Conservation (phyloP, 129 eudicot genomes). For the Escallonia rubra region DNA sequence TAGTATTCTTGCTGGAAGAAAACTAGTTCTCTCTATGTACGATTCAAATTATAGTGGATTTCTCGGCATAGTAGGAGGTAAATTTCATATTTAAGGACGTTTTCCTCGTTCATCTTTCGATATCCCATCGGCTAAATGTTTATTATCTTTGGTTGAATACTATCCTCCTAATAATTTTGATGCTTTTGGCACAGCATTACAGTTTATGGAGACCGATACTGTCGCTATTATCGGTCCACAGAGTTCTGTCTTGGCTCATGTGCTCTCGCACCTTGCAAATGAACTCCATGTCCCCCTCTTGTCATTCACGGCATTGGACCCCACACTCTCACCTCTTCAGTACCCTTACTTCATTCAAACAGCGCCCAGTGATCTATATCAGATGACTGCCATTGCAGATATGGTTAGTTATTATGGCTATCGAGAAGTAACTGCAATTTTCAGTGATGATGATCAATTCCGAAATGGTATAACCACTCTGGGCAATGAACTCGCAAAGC, state of each 20-base stretch:
- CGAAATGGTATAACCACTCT: conserved; percentile 53
- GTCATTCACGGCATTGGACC: conserved; percentile 92
- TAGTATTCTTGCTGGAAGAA: conserved; percentile 45
- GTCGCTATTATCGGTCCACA: conserved; percentile 88
- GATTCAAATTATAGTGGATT: conserved; percentile 80
- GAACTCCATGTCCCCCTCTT: conserved; percentile 81
- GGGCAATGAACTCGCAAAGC: conserved; percentile 50
- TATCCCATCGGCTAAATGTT: not conserved
- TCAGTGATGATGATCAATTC: conserved; percentile 63
- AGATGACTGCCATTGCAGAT: conserved; percentile 84
- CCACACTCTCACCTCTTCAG: conserved; percentile 77
- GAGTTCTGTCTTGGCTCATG: conserved; percentile 71
- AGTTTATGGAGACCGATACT: conserved; percentile 65
- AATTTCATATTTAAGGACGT: not conserved
- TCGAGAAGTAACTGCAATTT: conserved; percentile 57
- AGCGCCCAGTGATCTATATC: conserved; percentile 78
- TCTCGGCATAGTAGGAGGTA: conserved; percentile 81
- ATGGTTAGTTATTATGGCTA: conserved; percentile 53
- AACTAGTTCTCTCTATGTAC: conserved; percentile 45
- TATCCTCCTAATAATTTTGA: not conserved
- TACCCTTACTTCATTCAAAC: conserved; percentile 84
- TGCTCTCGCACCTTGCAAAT: conserved; percentile 79
- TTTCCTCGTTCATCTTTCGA: too few species aligned
- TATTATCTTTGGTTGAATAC: not conserved
- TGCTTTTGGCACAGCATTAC: conserved; percentile 42